Percentiles rank a stretch among this genome's conserved stretches.
phyloP scores from a whole-genome alignment of 345 rosid species.

The Melastoma malabathricum region DNA sequence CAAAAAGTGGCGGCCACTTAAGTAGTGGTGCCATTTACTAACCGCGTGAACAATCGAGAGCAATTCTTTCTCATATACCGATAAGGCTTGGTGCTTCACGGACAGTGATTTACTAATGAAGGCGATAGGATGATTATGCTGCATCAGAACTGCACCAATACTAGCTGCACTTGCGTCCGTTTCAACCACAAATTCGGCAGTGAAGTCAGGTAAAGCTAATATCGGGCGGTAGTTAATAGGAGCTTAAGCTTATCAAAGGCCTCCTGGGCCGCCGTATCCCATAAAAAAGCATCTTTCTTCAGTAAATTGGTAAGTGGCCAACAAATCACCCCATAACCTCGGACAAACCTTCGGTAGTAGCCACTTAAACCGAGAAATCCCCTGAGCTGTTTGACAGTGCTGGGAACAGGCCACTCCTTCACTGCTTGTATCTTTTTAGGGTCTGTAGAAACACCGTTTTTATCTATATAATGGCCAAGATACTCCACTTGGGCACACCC shows the following conservation, averaged over 20 bases:
- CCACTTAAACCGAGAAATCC: neutral
- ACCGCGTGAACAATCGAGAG: neutral
- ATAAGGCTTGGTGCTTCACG: neutral
- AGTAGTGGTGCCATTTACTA: neutral
- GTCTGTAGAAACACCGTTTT: neutral
- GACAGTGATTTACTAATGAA: neutral
- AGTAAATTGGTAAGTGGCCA: neutral
- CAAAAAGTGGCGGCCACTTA: neutral
- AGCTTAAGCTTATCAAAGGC: neutral
- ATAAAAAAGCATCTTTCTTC: neutral
- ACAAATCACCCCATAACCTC: neutral
- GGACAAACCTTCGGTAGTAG: neutral
- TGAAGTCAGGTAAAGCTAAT: too few species aligned
- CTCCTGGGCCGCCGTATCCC: rapidly evolving
- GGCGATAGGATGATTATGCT: neutral
- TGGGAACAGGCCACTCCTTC: neutral
- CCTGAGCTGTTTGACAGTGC: neutral
- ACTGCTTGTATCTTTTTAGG: neutral
- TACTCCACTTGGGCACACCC: neutral
- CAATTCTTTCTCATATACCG: neutral
- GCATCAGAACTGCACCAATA: neutral
- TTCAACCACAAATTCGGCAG: too few species aligned
- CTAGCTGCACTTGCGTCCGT: neutral
- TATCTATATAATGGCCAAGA: neutral
- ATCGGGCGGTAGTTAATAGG: neutral